A percentile compares a stretch with the other conserved stretches of the same genome.
phyloP scores from a whole-genome alignment of 192 early-diverging fungal species.

The Piromyces sp. region DNA sequence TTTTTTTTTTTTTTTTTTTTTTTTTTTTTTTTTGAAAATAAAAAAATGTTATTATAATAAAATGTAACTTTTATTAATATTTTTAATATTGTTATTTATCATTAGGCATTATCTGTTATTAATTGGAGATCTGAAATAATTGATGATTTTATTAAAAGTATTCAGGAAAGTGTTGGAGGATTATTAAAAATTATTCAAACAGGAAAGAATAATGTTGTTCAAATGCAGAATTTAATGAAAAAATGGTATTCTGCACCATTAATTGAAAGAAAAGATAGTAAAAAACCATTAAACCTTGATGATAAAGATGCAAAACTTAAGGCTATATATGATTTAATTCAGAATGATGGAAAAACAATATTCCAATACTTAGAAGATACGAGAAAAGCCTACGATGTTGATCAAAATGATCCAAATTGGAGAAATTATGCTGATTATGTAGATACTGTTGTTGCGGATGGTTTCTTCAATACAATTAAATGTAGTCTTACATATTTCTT shows the following conservation, averaged over 20 bases:
- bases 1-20: too few relatives aligned
- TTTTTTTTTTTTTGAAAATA: too few relatives aligned
- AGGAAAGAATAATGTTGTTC: conserved; percentile 38
- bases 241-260: conserved; percentile 30
- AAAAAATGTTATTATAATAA: too few relatives aligned
- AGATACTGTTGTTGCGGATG: conserved; percentile 31
- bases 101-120: conserved; percentile 23
- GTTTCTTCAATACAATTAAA: conserved; percentile 31
- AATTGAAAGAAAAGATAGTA: conserved; percentile 39
- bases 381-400: conserved; percentile 17
- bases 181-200: conserved; percentile 28
- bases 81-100: too few relatives aligned
- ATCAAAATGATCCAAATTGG: conserved; percentile 28
- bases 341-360: conserved; percentile 28
- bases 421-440: conserved; percentile 26
- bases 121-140: conserved; percentile 38
- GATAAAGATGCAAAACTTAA: conserved; percentile 39
- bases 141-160: conserved; percentile 29
- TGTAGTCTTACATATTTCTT: conserved; percentile 35
- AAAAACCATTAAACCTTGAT: conserved; percentile 42
- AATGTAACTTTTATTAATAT: too few relatives aligned
- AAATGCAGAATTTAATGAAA: conserved; percentile 46
- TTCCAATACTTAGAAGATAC: conserved; percentile 29
- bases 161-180: conserved; percentile 27
- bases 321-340: conserved; percentile 29